Percentiles rank a stretch among this genome's conserved stretches.
phyloP scores from a whole-genome alignment of 139 green algal species.

The Chlamydomonas sphaeroides region DNA sequence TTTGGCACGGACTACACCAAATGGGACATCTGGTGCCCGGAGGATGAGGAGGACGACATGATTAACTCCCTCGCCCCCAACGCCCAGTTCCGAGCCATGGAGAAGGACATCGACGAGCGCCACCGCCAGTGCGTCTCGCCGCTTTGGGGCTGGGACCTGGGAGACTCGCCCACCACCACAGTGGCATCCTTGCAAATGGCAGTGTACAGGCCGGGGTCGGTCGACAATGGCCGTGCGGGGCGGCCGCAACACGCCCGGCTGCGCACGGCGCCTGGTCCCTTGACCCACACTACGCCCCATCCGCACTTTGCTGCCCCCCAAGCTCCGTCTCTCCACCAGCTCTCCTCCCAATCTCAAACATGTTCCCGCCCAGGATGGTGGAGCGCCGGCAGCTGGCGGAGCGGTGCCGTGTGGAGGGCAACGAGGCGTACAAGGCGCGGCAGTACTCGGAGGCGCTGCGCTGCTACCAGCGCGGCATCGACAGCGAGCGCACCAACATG shows the following conservation, averaged over 20 bases:
- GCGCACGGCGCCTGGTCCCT: too few relatives aligned
- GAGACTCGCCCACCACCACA: too few relatives aligned
- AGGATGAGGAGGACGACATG: slow-evolving; percentile 86
- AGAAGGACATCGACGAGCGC: slow-evolving; percentile 83
- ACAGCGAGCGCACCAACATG: slow-evolving; percentile 74
- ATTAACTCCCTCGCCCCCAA: slow-evolving; percentile 70
- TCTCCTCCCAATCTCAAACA: too few relatives aligned
- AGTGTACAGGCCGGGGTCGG: too few relatives aligned
- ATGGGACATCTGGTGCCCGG: slow-evolving; percentile 86
- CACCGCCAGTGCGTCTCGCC: slow-evolving; percentile 55
- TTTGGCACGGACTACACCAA: slow-evolving; percentile 78
- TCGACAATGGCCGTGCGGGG: too few relatives aligned
- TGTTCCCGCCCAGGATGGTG: slow-evolving; percentile 82
- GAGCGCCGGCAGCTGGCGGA: slow-evolving; percentile 77
- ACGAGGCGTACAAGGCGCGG: slow-evolving; percentile 62
- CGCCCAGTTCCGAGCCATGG: slow-evolving; percentile 74
- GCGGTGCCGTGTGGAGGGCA: slow-evolving; percentile 69
- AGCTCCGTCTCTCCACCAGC: too few relatives aligned
- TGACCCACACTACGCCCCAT: too few relatives aligned
- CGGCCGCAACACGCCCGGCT: too few relatives aligned
- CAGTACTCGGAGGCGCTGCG: slow-evolving; percentile 72
- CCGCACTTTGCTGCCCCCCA: too few relatives aligned
- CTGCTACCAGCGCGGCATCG: slow-evolving; percentile 77
- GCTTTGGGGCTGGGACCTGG: too few relatives aligned
- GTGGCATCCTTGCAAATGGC: too few relatives aligned